Base-by-base conservation (phyloP, 164 flowering plant species). In the Aristolochia contorta region DNA sequence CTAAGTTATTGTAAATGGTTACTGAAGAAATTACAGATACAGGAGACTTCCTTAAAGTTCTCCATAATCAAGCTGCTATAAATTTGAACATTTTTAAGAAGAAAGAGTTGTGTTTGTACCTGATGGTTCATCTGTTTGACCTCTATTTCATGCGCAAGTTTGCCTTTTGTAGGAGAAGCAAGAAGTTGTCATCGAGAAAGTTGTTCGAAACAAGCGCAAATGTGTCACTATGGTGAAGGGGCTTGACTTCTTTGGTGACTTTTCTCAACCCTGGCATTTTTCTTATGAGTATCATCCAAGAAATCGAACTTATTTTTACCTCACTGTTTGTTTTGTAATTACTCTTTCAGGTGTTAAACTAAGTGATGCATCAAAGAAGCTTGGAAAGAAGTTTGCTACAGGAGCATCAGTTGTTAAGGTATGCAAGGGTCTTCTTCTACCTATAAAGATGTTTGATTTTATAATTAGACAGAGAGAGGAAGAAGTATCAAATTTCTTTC, bases 371-470 rank as follows among this genome's bases (percentile, higher is more conserved):
- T 90, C 98, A 61, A 93, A 93, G 80, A 93, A 90, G 72, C 89
- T 93, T 65, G 98, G 98, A 53, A 93, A 90, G 55, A 93, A 90
- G 79, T 93, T 93, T 79, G 98, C 98, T n/a, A 86, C 98, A 15
- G 98, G 98, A 50, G 98, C 98, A 58, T 93, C 98, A 64, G 97
- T 93, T 64, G 97, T 90, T 47, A 93, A 93, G 97, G 98, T 92
- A 43, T 10, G 12, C 43, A 37, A 37, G 43, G 43, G 12, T 37
- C 43, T 37, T 37, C 10, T 37, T 4, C 43, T 37, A 37, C 43
- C 9, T 6, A 37, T 37, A 37, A 37, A 37, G 33, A 59, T 67
- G 16, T 62, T 27, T 23, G 1, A 16, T 57, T 14, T 14, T 14
- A 22, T 33, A 54, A 30, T 16, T 27, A 43, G 58, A 15, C 54